Conservation (phyloP, 2,329 filamentous ascomycete species). For the Fusarium palustre region DNA sequence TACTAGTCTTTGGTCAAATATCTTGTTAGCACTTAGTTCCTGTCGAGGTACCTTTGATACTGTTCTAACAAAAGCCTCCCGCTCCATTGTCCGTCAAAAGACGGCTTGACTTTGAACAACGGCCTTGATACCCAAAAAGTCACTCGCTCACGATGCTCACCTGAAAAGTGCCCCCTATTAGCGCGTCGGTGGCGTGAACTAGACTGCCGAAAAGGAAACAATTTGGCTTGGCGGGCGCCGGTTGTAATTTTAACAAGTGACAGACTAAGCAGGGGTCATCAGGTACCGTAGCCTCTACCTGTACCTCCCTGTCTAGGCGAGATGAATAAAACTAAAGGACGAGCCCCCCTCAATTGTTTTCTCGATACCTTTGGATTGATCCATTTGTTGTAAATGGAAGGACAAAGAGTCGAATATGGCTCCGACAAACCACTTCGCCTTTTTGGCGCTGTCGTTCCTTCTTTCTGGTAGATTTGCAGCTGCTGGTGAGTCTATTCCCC, state of each 20-base stretch:
- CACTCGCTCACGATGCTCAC: constrained; percentile 1
- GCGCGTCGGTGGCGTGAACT: constrained; percentile 42
- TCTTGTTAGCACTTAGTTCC: neutral
- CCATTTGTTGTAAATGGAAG: constrained; percentile 36
- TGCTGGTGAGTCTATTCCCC: constrained; percentile 38
- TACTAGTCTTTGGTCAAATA: neutral
- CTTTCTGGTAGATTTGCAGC: constrained; percentile 36
- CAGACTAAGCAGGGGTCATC: constrained; percentile 26
- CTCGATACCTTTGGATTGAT: constrained; percentile 18
- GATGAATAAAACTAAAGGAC: constrained; percentile 44
- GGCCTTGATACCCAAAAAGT: constrained; percentile 30
- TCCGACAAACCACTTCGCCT: constrained; percentile 41
- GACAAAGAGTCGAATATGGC: constrained; percentile 41
- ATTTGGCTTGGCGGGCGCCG: constrained; percentile 29
- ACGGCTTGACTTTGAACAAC: neutral
- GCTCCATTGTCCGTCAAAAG: neutral
- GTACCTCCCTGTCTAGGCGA: constrained; percentile 20
- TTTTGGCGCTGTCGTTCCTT: constrained; percentile 43
- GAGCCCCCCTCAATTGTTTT: neutral
- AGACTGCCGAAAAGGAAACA: constrained; percentile 25
- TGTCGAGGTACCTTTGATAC: neutral
- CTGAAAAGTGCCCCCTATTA: constrained; percentile 35
- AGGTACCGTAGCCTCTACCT: neutral
- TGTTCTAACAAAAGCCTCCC: constrained; percentile 13
- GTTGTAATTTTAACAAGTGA: constrained; percentile 23